phyloP scores from a whole-genome alignment of 768 basidiomycete species.

The Phylloporus rhodoxanthus region DNA sequence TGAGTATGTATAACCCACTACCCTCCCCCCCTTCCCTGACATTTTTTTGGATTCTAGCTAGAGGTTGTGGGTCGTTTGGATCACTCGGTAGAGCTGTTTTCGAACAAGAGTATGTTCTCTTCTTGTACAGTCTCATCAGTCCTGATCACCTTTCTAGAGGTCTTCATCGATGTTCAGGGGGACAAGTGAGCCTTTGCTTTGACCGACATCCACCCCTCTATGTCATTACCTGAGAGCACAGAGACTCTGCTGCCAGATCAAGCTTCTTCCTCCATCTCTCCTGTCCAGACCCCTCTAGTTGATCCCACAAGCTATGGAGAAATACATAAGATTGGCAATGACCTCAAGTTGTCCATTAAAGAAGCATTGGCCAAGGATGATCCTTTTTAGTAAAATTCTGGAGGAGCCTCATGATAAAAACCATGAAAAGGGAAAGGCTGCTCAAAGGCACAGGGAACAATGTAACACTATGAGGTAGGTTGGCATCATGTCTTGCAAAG shows the following conservation, averaged over 20 bases:
- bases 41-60: conserved; percentile 30
- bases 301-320: conserved; percentile 46
- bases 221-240: conserved; percentile 46
- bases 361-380: conserved; percentile 70
- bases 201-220: conserved; percentile 25
- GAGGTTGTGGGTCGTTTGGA: conserved; percentile 97
- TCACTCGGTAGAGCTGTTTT: conserved; percentile 91
- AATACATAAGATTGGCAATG: conserved; percentile 66
- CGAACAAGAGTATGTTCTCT: conserved; percentile 78
- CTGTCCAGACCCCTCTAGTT: conserved; percentile 38
- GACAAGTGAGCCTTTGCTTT: conserved; percentile 59
- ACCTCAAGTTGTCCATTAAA: conserved; percentile 70
- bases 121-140: conserved; percentile 3
- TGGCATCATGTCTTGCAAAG: conserved; percentile 1
- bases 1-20: conserved; percentile 55
- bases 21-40: conserved; percentile 22
- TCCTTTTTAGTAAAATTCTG: conserved; percentile 76
- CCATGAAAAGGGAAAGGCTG: conserved; percentile 51
- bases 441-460: conserved; percentile 54
- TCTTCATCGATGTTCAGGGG: conserved; percentile 81
- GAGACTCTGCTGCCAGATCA: conserved; percentile 30
- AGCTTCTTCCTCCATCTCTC: conserved; percentile 40
- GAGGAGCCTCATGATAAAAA: conserved; percentile 70
- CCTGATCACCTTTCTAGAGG: conserved; percentile 42
- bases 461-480: conserved; percentile 74